Evolutionary conservation across 345 rosid species (phyloP).

Genomic region (Odontarrhena argentea): DNA sequence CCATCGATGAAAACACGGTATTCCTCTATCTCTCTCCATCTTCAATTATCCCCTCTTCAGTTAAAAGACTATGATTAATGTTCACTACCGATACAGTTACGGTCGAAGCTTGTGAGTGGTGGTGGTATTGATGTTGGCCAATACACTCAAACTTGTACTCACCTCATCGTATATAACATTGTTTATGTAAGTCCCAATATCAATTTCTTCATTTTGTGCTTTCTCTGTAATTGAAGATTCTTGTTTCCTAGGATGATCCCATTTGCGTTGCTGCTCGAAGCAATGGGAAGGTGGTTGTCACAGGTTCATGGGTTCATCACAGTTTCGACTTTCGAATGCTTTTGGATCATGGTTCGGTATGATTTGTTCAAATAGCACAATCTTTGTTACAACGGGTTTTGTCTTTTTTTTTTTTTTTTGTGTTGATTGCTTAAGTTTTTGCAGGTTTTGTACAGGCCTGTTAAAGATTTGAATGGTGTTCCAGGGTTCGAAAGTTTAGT

Average conservation of each 20-base stretch:
- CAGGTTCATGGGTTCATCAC: constrained; percentile 85
- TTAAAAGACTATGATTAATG: too few species aligned
- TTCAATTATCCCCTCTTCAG: too few species aligned
- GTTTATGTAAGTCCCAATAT: constrained; percentile 51
- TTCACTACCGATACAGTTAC: constrained; percentile 45
- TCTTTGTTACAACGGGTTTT: not conserved
- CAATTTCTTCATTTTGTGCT: not conserved
- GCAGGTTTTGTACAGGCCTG: constrained; percentile 84
- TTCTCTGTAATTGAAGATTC: not conserved
- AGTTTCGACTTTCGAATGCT: constrained; percentile 70
- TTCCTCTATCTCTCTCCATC: too few species aligned
- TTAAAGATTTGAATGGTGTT: constrained; percentile 77
- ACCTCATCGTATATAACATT: constrained; percentile 69
- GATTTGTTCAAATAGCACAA: constrained; percentile 31
- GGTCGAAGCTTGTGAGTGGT: constrained; percentile 66
- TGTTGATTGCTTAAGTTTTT: not conserved
- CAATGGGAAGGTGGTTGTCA: constrained; percentile 74
- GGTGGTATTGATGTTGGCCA: constrained; percentile 71
- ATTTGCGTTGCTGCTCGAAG: constrained; percentile 67
- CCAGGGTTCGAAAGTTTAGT: constrained; percentile 62
- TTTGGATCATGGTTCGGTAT: constrained; percentile 68
- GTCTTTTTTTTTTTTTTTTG: too few species aligned
- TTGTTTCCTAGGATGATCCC: constrained; percentile 70
- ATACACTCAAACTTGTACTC: constrained; percentile 55
- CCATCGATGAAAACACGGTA: too few species aligned